Base-by-base conservation (phyloP, 352 stramenopile genomes). In the Thalassiosira sp. region DNA sequence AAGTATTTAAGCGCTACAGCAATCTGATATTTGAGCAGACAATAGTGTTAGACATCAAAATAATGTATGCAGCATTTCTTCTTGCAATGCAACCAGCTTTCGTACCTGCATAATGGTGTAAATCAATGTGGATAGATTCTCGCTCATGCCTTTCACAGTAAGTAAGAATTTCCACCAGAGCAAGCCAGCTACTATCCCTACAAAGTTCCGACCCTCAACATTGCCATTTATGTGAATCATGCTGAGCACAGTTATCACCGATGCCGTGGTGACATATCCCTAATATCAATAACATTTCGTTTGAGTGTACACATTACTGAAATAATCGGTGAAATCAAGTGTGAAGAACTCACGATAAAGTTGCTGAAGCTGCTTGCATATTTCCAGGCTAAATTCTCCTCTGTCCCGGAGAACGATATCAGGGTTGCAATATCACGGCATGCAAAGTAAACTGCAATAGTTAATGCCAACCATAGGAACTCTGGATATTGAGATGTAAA, bases 131-230 rank as follows among this genome's bases (percentile, higher is more conserved):
- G 67, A 68, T n/a, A 76, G 56, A 40, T 53, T 57, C 27, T 66
- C 27, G 46, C 67, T 76, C 67, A 76, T 76, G n/a, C 67, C 67
- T 54, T 76, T 76, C 3, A 69, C n/a, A 40, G 68, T 56, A n/a
- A 76, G 16, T 0, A 76, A 18, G n/a, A 76, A 58, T 25, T 61
- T 76, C 67, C 67, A 76, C 67, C 67, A 76, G 1, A 76, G 40
- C 8, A 76, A 37, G 5, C 67, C 67, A 6, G 35, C 27, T 7
- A 76, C 67, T 24, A 76, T 49, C 22, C 67, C 67, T 31, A 54
- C 18, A 56, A 53, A 76, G 37, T 54, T 69, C 5, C 31, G 16
- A 13, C 56, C 67, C 5, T 68, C 22, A 28, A 76, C 51, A 37
- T 28, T 76, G n/a, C 22, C n/a, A 58, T 76, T 49, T 5, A 54